Conservation (phyloP, 345 rosid genomes). For the Populus tremula region DNA sequence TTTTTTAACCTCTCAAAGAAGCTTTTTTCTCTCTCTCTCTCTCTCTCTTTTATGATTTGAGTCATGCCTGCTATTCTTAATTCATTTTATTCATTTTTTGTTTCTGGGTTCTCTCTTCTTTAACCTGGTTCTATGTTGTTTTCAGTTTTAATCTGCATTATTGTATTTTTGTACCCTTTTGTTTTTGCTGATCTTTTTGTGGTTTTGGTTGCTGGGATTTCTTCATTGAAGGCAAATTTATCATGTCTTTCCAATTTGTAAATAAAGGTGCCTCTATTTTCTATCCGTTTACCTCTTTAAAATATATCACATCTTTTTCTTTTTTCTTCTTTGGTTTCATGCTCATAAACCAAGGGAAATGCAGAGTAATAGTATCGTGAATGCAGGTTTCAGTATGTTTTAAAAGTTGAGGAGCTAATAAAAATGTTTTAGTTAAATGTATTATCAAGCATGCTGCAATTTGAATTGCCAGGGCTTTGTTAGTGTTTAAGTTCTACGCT, state of each 20-base stretch:
- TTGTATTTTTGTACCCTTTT: neutral
- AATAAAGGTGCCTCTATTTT: slow-evolving; percentile 15
- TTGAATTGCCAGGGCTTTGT: neutral
- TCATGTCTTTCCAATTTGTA: slow-evolving; percentile 19
- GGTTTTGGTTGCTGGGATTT: slow-evolving; percentile 26
- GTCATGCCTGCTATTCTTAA: neutral
- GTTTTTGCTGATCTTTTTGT: neutral
- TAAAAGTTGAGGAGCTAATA: neutral
- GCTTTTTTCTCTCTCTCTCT: slow-evolving; percentile 3
- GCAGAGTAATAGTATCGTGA: neutral
- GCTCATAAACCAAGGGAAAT: slow-evolving; percentile 2
- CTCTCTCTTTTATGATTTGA: neutral
- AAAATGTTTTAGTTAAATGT: neutral
- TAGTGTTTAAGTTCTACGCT: neutral
- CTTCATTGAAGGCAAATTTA: neutral
- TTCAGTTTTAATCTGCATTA: neutral
- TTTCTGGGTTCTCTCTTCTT: slow-evolving; percentile 10
- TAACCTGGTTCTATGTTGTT: neutral
- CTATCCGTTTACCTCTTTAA: neutral
- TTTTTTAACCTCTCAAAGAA: neutral
- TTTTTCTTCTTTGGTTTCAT: neutral
- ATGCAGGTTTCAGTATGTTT: neutral
- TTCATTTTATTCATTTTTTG: neutral
- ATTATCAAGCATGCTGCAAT: neutral
- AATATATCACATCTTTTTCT: neutral